A percentile compares a stretch with the other conserved stretches of the same genome.
These are phyloP conservation scores for Spergularia azorica DNA, from an alignment of 179 eudicot species.

Conservation along the genomic window DNA sequence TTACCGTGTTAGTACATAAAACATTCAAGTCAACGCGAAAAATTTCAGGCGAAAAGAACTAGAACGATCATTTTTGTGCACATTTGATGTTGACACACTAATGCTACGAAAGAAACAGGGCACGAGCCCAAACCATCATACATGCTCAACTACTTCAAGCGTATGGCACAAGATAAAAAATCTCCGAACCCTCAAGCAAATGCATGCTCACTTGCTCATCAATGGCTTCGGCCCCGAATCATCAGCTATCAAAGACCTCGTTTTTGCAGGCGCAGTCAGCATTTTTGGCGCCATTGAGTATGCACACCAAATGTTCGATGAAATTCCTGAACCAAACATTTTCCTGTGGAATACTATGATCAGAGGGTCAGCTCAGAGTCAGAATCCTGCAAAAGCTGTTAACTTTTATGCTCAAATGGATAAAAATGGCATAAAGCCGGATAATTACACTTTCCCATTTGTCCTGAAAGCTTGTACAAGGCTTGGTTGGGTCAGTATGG, in stretches of 20 bases:
- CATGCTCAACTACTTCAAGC: slow-evolving; percentile 29
- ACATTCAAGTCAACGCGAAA: no score
- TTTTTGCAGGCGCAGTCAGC: slow-evolving; percentile 37
- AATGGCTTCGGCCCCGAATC: slow-evolving; percentile 43
- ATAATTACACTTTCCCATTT: slow-evolving; percentile 51
- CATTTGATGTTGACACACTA: not conserved
- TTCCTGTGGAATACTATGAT: slow-evolving; percentile 67
- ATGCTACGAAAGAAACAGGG: slow-evolving; percentile 16
- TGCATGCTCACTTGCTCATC: slow-evolving; percentile 48
- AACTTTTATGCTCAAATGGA: slow-evolving; percentile 43
- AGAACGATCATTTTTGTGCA: no score
- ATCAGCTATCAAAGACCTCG: slow-evolving; percentile 42
- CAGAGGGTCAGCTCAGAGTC: slow-evolving; percentile 60
- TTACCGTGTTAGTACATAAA: no score
- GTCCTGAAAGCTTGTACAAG: slow-evolving; percentile 62
- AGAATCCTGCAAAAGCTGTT: slow-evolving; percentile 38
- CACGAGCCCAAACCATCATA: not conserved
- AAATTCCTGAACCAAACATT: slow-evolving; percentile 48
- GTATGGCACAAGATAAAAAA: slow-evolving; percentile 46
- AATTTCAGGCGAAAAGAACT: no score
- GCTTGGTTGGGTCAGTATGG: slow-evolving; percentile 47
- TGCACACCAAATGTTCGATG: slow-evolving; percentile 53
- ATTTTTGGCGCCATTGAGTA: slow-evolving; percentile 44
- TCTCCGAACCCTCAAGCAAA: slow-evolving; percentile 45
- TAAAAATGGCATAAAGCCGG: slow-evolving; percentile 35